Conservation (phyloP, 2,329 filamentous ascomycete genomes). For the Neofusicoccum sp. region DNA sequence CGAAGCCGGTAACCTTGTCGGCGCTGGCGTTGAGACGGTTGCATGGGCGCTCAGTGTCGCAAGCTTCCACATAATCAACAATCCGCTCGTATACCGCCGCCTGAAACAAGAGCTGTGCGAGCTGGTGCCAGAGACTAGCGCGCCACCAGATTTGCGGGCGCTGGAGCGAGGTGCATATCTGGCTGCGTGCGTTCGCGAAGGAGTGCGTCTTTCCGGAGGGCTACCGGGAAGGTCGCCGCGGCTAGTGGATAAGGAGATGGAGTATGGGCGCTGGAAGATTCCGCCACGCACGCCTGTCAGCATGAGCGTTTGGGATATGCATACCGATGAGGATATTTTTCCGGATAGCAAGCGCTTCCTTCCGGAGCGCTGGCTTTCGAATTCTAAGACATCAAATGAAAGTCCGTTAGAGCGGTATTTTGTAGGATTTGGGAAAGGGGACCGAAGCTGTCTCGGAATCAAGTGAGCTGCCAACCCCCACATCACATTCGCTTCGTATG, state of each 20-base stretch:
- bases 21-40: conserved; percentile 22
- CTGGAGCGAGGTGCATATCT: conserved; percentile 15
- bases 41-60: conserved; percentile 35
- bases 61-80: conserved; percentile 37
- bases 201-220: conserved; percentile 41
- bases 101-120: neutral
- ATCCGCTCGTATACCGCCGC: conserved; percentile 29
- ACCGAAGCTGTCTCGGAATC: conserved; percentile 46
- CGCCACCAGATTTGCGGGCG: neutral
- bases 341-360: conserved; percentile 37
- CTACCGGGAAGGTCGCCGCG: conserved; percentile 34
- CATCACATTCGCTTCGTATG: neutral
- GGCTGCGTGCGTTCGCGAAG: conserved; percentile 29
- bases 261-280: conserved; percentile 31
- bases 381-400: conserved; percentile 32
- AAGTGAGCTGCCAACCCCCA: conserved; percentile 25
- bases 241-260: conserved; percentile 17
- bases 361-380: conserved; percentile 46
- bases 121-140: neutral
- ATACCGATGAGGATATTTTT: conserved; percentile 42
- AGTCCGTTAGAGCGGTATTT: conserved; percentile 43
- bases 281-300: conserved; percentile 40
- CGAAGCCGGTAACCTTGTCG: conserved; percentile 12
- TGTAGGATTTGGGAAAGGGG: conserved; percentile 46
- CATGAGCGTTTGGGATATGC: conserved; percentile 41